Evolutionary conservation across 2,329 filamentous ascomycete genomes (phyloP), one percentile per base, ranked within the genome.

Genomic region (Penicillium sp.): DNA sequence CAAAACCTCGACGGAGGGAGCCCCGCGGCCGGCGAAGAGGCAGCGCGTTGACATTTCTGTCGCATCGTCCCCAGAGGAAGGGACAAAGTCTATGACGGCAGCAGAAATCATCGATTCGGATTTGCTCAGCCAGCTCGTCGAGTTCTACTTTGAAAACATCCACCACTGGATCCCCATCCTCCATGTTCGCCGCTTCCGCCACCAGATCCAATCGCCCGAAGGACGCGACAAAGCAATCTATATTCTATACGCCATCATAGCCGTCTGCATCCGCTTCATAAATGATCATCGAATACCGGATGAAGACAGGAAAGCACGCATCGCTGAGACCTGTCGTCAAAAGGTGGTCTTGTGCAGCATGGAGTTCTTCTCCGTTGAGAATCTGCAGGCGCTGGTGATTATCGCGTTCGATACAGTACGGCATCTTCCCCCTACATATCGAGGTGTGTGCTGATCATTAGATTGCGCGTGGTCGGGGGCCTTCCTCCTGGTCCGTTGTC

Each of bases 91-190:
- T 0, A 29, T 19, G 17, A 58, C 19, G n/a, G 55, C 55, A 15
- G 31, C 17, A 1, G 46, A 48, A 6, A 30, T 58, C 30, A 44
- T 58, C 19, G 46, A 58, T 11, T 58, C 38, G 3, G 70, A 72
- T n/a, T 46, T 75, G 1, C 59, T 75, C 8, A 57, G 68, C 21
- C 49, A 60, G 3, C 56, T 76, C 2, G 70, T 77, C 6, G 71
- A 73, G 6, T 68, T 72, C 8, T 75, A 76, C 56, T 74, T 74
- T 51, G 26, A 49, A 2, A 71, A 70, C 13, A 67, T 75, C 11
- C 74, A 76, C 58, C 73, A 71, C 21, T 76, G 73, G 73, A 76
- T 75, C 41, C 75, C 75, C 0, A 70, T 76, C 13, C 64, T 76
- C 8, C 74, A 76, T 54, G 67, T 73, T 2, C 61, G 58, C 5